Evolutionary conservation across 352 stramenopile species (phyloP).

Genomic region (Pythium brachiatum): DNA sequence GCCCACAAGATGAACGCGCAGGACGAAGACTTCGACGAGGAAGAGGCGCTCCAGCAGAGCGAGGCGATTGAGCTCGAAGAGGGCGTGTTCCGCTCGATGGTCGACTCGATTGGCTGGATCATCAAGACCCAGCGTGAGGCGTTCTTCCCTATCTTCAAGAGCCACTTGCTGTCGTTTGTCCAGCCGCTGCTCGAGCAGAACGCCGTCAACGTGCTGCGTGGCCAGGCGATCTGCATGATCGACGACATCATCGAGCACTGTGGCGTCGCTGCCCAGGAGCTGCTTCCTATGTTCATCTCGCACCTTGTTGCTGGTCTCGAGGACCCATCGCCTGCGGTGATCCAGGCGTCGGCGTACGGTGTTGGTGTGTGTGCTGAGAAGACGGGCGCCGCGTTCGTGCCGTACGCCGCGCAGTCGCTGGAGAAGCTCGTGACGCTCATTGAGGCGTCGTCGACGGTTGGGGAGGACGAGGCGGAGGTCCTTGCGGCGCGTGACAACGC

Average conservation of each 20-base stretch:
- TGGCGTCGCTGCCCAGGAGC: slow-evolving; percentile 56
- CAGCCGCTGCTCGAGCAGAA: slow-evolving; percentile 61
- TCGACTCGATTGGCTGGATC: slow-evolving; percentile 84
- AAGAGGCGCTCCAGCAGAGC: slow-evolving; percentile 65
- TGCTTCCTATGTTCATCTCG: slow-evolving; percentile 69
- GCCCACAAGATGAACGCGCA: slow-evolving; percentile 64
- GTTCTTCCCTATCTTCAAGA: slow-evolving; percentile 77
- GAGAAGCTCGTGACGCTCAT: slow-evolving; percentile 76
- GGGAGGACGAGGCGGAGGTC: slow-evolving; percentile 67
- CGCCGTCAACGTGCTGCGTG: slow-evolving; percentile 60
- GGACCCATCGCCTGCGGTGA: slow-evolving; percentile 57
- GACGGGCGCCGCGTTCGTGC: slow-evolving; percentile 62
- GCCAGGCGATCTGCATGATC: slow-evolving; percentile 86
- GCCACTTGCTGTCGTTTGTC: slow-evolving; percentile 64
- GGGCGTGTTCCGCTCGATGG: slow-evolving; percentile 73
- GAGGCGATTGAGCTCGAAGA: slow-evolving; percentile 76
- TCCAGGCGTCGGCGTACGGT: slow-evolving; percentile 81
- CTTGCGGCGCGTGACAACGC: slow-evolving; percentile 76
- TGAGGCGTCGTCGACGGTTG: slow-evolving; percentile 40
- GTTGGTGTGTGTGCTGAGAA: slow-evolving; percentile 84
- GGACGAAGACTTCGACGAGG: slow-evolving; percentile 80
- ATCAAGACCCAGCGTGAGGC: slow-evolving; percentile 79
- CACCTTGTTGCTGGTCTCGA: slow-evolving; percentile 75
- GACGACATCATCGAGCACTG: slow-evolving; percentile 89
- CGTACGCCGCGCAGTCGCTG: slow-evolving; percentile 60